Percentiles rank a stretch among this genome's conserved stretches.
phyloP scores from a whole-genome alignment of 2,329 filamentous ascomycete genomes.

The Thelonectria olida region DNA sequence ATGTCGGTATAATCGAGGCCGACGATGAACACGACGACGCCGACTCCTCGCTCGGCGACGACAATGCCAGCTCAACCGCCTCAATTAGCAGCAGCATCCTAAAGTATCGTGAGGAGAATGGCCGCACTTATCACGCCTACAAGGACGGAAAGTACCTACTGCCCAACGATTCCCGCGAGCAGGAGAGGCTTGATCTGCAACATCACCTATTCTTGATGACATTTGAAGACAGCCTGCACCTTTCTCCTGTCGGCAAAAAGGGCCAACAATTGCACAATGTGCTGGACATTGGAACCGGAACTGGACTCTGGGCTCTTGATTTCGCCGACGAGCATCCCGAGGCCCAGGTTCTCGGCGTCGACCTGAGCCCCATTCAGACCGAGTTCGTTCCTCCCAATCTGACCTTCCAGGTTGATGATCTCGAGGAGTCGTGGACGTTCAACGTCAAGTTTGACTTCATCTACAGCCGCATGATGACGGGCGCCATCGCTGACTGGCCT shows the following conservation, averaged over 20 bases:
- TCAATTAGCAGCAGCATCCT: slow-evolving; percentile 35
- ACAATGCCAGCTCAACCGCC: slow-evolving; percentile 23
- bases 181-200: slow-evolving; percentile 34
- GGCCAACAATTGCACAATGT: slow-evolving; percentile 30
- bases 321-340: slow-evolving; percentile 35
- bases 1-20: background rate
- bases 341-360: slow-evolving; percentile 30
- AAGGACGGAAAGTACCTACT: slow-evolving; percentile 37
- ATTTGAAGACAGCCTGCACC: slow-evolving; percentile 35
- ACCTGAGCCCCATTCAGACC: slow-evolving; percentile 37
- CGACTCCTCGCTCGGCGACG: background rate
- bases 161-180: slow-evolving; percentile 30
- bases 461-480: slow-evolving; percentile 38
- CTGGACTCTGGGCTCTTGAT: slow-evolving; percentile 41
- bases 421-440: slow-evolving; percentile 40
- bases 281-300: slow-evolving; percentile 40
- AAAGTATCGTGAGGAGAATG: slow-evolving; percentile 39
- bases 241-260: slow-evolving; percentile 25
- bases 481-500: slow-evolving; percentile 29
- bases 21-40: background rate
- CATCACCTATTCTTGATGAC: slow-evolving; percentile 40
- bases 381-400: slow-evolving; percentile 35
- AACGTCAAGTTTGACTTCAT: slow-evolving; percentile 38
- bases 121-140: slow-evolving; percentile 41
- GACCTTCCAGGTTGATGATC: slow-evolving; percentile 38